Evolutionary conservation across 805 yeast genomes (phyloP), one percentile per base, ranked within the genome.

Genomic region (Ogataea degrootiae): DNA sequence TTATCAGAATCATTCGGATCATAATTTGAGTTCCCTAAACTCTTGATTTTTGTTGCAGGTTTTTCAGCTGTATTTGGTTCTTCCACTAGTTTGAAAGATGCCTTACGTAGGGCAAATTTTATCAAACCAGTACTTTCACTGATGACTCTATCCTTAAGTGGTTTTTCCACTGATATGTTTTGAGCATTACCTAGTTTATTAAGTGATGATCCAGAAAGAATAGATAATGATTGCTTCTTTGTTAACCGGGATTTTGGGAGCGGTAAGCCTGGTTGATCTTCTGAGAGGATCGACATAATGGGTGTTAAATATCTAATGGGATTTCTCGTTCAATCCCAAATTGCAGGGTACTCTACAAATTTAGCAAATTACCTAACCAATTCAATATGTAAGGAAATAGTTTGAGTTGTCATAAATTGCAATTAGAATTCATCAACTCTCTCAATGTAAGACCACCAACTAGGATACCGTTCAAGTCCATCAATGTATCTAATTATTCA

Each of bases 111-210:
- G 0, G 74, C 62, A 53, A 76, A 74, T 51, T 74, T 76, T 16
- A 68, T 75, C 35, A 77, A 57, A 0, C 83, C 83, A 0, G 82
- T 77, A 6, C 75, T 65, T 50, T 74, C 77, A 53, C 81, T 75
- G 14, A 74, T 64, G 12, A 76, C 58, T 48, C 82, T 60, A 46
- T 72, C 71, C 37, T 59, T 68, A 2, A 59, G 48, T 8, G 69
- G 68, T 34, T 58, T 65, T 4, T 53, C 54, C 3, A 45, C 34
- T 11, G 42, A 34, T 14, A 34, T 23, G 6, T 42, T 29, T 16
- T 37, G 41, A 5, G 16, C 19, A 40, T 53, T 55, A 41, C 54
- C 58, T 22, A 61, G 42, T 38, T 52, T 57, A 41, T 63, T 63
- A 15, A 61, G 11, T 1, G 51, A 37, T 11, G 67, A 57, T 1